Conservation (phyloP, 2,329 filamentous ascomycete species). For the Xylaria sp. region DNA sequence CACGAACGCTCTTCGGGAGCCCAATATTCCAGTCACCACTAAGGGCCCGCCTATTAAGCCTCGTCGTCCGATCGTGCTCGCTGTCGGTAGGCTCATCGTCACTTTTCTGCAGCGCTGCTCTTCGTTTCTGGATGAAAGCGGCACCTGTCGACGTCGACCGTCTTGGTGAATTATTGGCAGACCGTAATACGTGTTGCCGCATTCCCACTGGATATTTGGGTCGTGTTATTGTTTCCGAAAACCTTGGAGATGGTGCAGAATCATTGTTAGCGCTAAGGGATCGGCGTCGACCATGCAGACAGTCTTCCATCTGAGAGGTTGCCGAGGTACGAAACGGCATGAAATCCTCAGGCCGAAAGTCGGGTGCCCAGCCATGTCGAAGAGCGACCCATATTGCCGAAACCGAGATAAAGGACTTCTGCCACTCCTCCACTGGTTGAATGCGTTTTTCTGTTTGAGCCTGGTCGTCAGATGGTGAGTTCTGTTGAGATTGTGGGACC, state of each 20-base stretch:
- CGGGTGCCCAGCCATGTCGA: constrained; percentile 56
- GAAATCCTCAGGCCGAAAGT: constrained; percentile 49
- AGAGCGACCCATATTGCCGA: constrained; percentile 64
- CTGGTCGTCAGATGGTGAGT: constrained; percentile 33
- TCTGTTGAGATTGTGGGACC: constrained; percentile 58
- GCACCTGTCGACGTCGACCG: constrained; percentile 59
- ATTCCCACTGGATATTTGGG: constrained; percentile 34
- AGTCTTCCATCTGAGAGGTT: constrained; percentile 22
- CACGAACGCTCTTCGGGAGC: constrained; percentile 36
- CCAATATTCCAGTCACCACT: constrained; percentile 47
- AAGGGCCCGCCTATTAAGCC: constrained; percentile 42
- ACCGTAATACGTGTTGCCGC: constrained; percentile 35
- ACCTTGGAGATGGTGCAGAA: constrained; percentile 24
- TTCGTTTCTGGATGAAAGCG: constrained; percentile 57
- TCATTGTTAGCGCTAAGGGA: constrained; percentile 40
- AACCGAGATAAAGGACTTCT: constrained; percentile 61
- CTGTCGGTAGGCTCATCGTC: constrained; percentile 26
- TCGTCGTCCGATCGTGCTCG: constrained; percentile 29
- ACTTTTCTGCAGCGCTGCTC: constrained; percentile 37
- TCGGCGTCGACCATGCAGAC: constrained; percentile 34
- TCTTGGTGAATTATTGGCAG: constrained; percentile 47
- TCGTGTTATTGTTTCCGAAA: constrained; percentile 29
- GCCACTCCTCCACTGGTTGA: constrained; percentile 55
- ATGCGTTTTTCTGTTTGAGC: constrained; percentile 48
- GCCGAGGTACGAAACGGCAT: constrained; percentile 35